Evolutionary conservation across 2,329 filamentous ascomycete species (phyloP).

Genomic region (Ambrosiella cleistominuta): DNA sequence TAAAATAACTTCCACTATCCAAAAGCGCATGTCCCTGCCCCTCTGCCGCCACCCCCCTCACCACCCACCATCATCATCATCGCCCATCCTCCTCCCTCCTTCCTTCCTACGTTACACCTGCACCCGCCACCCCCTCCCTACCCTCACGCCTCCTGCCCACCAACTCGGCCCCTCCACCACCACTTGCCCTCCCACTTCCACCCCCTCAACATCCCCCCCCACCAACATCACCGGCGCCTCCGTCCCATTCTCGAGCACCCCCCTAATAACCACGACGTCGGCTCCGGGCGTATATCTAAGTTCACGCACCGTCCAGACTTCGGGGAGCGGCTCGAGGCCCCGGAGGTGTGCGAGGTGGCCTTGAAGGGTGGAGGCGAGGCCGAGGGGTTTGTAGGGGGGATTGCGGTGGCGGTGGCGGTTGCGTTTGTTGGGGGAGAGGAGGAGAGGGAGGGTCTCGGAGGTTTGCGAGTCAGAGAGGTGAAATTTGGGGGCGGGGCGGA

Average conservation of each 20-base stretch:
- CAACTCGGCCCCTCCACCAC: constrained; percentile 2
- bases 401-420: constrained; percentile 5
- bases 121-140: constrained; percentile 3
- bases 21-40: too few relatives aligned
- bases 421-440: background rate
- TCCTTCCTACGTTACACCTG: too few relatives aligned
- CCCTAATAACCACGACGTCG: background rate
- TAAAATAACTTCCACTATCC: too few relatives aligned
- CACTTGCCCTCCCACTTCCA: background rate
- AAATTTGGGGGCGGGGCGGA: constrained; percentile 24
- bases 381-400: constrained; percentile 19
- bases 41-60: too few relatives aligned
- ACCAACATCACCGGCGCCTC: background rate
- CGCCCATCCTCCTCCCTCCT: too few relatives aligned
- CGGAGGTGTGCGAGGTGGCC: constrained; percentile 24
- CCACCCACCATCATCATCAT: too few relatives aligned
- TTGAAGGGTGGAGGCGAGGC: constrained; percentile 24
- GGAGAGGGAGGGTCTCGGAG: background rate
- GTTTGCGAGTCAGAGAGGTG: constrained; percentile 16
- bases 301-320: background rate
- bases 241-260: background rate
- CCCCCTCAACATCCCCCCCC: background rate
- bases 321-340: background rate
- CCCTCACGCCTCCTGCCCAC: constrained; percentile 1
- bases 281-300: background rate